A percentile compares a stretch with the other conserved stretches of the same genome.
Conservation (phyloP, 805 yeast genomes). For the Zygoascus biomembranicola region DNA sequence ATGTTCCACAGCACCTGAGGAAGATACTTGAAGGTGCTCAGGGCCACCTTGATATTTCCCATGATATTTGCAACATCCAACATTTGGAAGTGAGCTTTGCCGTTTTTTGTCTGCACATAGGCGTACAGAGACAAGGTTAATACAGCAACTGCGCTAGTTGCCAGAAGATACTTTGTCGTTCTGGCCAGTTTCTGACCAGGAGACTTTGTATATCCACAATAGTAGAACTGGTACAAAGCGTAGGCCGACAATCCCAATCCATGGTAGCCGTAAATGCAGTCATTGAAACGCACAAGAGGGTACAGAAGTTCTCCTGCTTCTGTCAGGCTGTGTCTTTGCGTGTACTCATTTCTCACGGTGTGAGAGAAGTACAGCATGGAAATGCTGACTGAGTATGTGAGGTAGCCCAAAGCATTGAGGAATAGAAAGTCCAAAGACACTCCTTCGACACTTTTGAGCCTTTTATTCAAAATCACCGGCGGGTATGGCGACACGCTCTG, state of each 20-base stretch:
- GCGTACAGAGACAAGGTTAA: slow-evolving; percentile 22
- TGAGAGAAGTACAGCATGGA: slow-evolving; percentile 26
- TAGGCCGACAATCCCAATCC: slow-evolving; percentile 32
- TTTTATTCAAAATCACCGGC: slow-evolving; percentile 26
- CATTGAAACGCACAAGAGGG: slow-evolving; percentile 38
- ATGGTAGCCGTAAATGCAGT: slow-evolving; percentile 38
- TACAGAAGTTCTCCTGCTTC: slow-evolving; percentile 16
- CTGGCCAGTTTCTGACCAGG: slow-evolving; percentile 23
- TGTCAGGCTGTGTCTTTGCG: slow-evolving; percentile 22
- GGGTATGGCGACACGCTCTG: slow-evolving; percentile 32
- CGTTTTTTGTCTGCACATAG: slow-evolving; percentile 3
- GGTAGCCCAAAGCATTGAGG: slow-evolving; percentile 30
- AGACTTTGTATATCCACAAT: slow-evolving; percentile 31
- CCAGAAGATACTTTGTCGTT: slow-evolving; percentile 18
- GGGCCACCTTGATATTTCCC: slow-evolving; percentile 37
- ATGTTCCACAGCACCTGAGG: slow-evolving; percentile 41
- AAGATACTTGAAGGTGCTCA: slow-evolving; percentile 39
- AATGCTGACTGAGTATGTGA: slow-evolving; percentile 27
- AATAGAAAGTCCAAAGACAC: slow-evolving; percentile 29
- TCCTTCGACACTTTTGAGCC: slow-evolving; percentile 30
- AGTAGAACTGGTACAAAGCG: slow-evolving; percentile 31
- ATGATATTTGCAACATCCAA: slow-evolving; percentile 35
- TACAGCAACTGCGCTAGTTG: slow-evolving; percentile 16
- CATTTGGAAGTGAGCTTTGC: slow-evolving; percentile 15
- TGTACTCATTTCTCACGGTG: slow-evolving; percentile 29